Conservation (phyloP, 1,284 basidiomycete species). For the Schizophyllum amplum region DNA sequence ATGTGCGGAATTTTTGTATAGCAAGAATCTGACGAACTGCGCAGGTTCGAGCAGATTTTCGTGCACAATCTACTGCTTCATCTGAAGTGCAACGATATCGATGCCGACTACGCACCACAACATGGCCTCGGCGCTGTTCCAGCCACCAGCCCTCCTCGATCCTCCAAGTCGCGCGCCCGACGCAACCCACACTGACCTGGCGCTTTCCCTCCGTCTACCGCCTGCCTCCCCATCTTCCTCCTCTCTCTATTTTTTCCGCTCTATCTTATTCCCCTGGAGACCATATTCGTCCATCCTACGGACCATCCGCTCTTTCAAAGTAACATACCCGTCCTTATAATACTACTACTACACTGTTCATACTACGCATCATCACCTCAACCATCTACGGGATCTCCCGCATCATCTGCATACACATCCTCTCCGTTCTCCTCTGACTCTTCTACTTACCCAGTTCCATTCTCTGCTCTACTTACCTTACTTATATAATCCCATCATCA, state of each 20-base stretch:
- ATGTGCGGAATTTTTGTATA: not conserved
- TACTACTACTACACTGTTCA: not conserved
- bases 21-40: conserved; percentile 8
- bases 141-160: conserved; percentile 28
- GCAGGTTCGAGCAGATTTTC: conserved; percentile 80
- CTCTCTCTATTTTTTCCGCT: not conserved
- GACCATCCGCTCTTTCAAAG: not conserved
- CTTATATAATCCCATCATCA: not conserved
- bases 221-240: conserved; percentile 26
- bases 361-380: not conserved
- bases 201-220: too few species aligned
- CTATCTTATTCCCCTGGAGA: too few species aligned
- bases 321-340: not conserved
- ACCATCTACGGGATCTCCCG: too few species aligned
- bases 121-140: conserved; percentile 67
- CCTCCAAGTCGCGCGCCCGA: conserved; percentile 39
- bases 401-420: not conserved
- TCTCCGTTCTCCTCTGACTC: not conserved
- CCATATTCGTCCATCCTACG: not conserved
- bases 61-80: conserved; percentile 77
- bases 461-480: not conserved
- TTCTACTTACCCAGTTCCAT: not conserved
- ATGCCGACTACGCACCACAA: conserved; percentile 66
- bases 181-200: conserved; percentile 28
- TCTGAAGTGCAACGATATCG: conserved; percentile 66